A percentile compares a stretch with the other conserved stretches of the same genome.
Evolutionary conservation across 2,329 filamentous ascomycete genomes (phyloP).

Genomic region (Neopestalotiopsis sp.): DNA sequence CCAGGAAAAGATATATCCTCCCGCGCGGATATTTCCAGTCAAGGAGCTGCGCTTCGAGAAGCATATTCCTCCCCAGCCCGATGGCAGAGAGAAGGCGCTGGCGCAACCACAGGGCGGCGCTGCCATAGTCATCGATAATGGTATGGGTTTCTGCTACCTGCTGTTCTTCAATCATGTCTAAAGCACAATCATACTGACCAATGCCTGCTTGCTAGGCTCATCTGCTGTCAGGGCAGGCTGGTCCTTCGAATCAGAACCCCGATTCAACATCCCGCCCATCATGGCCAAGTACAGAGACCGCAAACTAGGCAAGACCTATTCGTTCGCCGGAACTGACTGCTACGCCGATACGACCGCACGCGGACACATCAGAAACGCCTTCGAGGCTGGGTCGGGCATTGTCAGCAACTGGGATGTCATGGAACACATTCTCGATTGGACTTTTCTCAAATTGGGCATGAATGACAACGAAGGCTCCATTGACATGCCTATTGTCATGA

Average conservation of each 20-base stretch:
- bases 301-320: slow-evolving; percentile 89
- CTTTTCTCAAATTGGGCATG: slow-evolving; percentile 91
- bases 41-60: slow-evolving; percentile 67
- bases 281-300: slow-evolving; percentile 96
- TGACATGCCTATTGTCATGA: slow-evolving; percentile 91
- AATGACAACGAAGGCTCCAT: slow-evolving; percentile 76
- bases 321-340: slow-evolving; percentile 90
- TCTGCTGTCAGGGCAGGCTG: slow-evolving; percentile 90
- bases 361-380: slow-evolving; percentile 87
- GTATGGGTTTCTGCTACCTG: slow-evolving; percentile 50
- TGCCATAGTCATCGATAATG: slow-evolving; percentile 98
- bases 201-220: slow-evolving; percentile 64
- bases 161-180: slow-evolving; percentile 7
- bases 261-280: slow-evolving; percentile 82
- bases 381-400: slow-evolving; percentile 88
- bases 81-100: slow-evolving; percentile 74
- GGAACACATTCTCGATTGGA: slow-evolving; percentile 92
- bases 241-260: slow-evolving; percentile 87
- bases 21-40: slow-evolving; percentile 63
- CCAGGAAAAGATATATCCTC: slow-evolving; percentile 53
- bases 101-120: slow-evolving; percentile 59
- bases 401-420: slow-evolving; percentile 98
- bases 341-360: slow-evolving; percentile 93
- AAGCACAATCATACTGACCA: slow-evolving; percentile 22
- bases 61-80: slow-evolving; percentile 57